Percentiles rank a stretch among this genome's conserved stretches.
Evolutionary conservation across 805 yeast species (phyloP).

Genomic region (Teunomyces cretensis): DNA sequence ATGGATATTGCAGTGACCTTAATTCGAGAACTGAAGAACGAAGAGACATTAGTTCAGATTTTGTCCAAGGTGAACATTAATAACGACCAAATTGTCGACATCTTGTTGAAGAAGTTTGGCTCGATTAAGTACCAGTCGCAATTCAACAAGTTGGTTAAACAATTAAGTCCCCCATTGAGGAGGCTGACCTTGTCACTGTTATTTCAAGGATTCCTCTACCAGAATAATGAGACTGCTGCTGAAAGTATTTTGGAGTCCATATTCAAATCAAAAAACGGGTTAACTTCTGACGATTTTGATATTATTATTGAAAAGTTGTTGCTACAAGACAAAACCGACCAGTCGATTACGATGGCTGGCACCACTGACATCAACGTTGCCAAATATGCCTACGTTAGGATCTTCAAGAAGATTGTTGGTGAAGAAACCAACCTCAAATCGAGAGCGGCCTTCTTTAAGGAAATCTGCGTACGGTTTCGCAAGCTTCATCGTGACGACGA

Average conservation of each 20-base stretch:
- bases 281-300: constrained; percentile 25
- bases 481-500: constrained; percentile 15
- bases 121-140: constrained; percentile 5
- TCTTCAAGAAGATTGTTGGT: constrained; percentile 14
- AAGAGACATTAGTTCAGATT: neutral
- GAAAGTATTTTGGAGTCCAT: constrained; percentile 30
- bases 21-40: constrained; percentile 5
- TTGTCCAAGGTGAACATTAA: neutral
- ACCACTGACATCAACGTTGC: constrained; percentile 19
- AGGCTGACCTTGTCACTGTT: constrained; percentile 34
- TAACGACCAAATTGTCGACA: constrained; percentile 13
- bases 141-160: constrained; percentile 20
- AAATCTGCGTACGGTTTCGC: constrained; percentile 9
- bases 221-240: constrained; percentile 27
- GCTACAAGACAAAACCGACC: constrained; percentile 21
- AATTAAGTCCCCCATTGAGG: constrained; percentile 29
- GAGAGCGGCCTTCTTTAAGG: constrained; percentile 9
- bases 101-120: constrained; percentile 19
- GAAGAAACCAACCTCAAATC: constrained; percentile 1
- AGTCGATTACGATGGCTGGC: constrained; percentile 23
- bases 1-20: neutral
- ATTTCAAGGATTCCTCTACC: constrained; percentile 27
- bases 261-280: constrained; percentile 26
- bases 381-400: constrained; percentile 23
- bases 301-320: constrained; percentile 27